phyloP scores from a whole-genome alignment of 805 yeast species.

The Barnettozyma sucrosica region DNA sequence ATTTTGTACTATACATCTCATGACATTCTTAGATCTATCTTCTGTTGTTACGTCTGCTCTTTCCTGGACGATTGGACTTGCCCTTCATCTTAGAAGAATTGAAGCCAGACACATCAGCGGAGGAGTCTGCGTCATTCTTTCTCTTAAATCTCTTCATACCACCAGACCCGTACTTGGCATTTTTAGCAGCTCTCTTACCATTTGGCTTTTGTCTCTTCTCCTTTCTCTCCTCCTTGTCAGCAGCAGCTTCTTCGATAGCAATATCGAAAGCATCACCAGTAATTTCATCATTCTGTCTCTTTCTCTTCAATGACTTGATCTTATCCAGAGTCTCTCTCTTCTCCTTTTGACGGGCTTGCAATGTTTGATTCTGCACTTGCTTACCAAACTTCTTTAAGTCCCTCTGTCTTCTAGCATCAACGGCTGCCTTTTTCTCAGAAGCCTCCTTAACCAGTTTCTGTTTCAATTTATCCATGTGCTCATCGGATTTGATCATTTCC shows the following conservation, averaged over 20 bases:
- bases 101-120: constrained; percentile 60
- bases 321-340: constrained; percentile 86
- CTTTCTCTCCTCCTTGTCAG: constrained; percentile 36
- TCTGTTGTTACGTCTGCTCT: constrained; percentile 39
- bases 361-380: constrained; percentile 89
- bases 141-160: constrained; percentile 72
- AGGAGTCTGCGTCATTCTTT: constrained; percentile 66
- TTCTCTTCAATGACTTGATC: constrained; percentile 85
- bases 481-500: constrained; percentile 96
- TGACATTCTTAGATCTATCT: constrained; percentile 4
- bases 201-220: constrained; percentile 51
- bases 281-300: constrained; percentile 74
- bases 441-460: constrained; percentile 73
- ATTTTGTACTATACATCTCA: constrained; percentile 3
- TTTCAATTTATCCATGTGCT: constrained; percentile 94
- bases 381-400: constrained; percentile 94
- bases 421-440: constrained; percentile 80
- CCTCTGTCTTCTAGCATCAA: constrained; percentile 92
- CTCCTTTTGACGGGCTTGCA: constrained; percentile 89
- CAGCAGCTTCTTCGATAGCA: constrained; percentile 79
- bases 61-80: constrained; percentile 37
- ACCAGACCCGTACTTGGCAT: constrained; percentile 69
- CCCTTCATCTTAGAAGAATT: constrained; percentile 48
- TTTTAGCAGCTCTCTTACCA: constrained; percentile 62
- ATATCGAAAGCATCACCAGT: constrained; percentile 75